Conservation (phyloP, 1,284 basidiomycete genomes). For the Sporisorium scitamineum region DNA sequence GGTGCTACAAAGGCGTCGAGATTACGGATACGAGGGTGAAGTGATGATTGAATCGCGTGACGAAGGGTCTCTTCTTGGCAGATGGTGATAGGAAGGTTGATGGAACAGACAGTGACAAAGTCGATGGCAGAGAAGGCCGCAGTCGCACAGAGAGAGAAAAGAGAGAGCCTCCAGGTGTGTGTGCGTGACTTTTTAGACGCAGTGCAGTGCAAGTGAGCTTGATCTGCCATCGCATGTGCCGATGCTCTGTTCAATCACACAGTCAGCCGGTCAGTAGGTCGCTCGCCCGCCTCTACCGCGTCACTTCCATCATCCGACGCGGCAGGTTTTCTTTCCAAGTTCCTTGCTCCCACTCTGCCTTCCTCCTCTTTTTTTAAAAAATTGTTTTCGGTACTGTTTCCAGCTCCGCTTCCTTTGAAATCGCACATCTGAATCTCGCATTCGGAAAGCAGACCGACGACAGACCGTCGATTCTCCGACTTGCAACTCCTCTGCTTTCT, state of each 20-base stretch:
- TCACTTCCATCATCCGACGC: conserved; percentile 26
- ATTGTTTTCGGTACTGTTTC: conserved; percentile 1
- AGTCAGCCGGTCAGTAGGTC: conserved; percentile 2
- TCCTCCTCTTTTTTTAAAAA: neutral
- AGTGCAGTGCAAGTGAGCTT: neutral
- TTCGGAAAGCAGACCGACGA: neutral
- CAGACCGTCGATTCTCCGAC: conserved; percentile 1
- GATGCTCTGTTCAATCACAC: neutral
- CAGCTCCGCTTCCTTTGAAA: conserved; percentile 1
- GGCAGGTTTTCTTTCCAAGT: too few relatives aligned
- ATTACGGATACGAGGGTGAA: neutral
- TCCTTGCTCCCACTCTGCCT: neutral
- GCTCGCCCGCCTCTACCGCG: conserved; percentile 2
- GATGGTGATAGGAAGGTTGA: neutral
- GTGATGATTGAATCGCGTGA: neutral
- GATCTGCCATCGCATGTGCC: conserved; percentile 1
- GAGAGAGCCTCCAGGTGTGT: too few relatives aligned
- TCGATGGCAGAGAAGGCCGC: conserved; percentile 1
- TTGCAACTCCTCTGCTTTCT: too few relatives aligned
- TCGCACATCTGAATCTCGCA: neutral
- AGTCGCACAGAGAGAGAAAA: too few relatives aligned
- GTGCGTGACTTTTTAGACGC: conserved; percentile 4
- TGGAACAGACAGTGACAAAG: neutral
- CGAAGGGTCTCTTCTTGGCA: neutral
- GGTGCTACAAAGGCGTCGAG: conserved; percentile 2